These are phyloP conservation scores for Daldinia caldariorum DNA, from an alignment of 495 filamentous ascomycete genomes.

Conservation along the genomic window DNA sequence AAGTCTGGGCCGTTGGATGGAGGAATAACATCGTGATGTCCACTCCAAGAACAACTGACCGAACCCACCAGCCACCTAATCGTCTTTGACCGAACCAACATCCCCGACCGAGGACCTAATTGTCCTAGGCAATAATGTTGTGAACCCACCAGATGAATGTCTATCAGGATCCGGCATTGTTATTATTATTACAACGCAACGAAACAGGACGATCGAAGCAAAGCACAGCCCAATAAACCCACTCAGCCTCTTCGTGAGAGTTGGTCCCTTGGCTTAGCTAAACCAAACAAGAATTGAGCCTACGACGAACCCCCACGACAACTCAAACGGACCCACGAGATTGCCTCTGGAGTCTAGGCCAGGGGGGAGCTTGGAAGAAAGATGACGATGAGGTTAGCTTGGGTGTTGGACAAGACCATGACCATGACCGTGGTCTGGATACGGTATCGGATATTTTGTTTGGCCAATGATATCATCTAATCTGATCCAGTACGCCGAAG, in stretches of 20 bases:
- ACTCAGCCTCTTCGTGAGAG: constrained; percentile 17
- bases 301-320: constrained; percentile 36
- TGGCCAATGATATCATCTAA: constrained; percentile 37
- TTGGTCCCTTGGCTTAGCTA: not conserved
- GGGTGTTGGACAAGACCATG: not conserved
- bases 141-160: constrained; percentile 19
- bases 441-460: constrained; percentile 8
- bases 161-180: constrained; percentile 9
- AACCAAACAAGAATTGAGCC: constrained; percentile 15
- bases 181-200: constrained; percentile 10
- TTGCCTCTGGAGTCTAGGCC: constrained; percentile 16
- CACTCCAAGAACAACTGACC: constrained; percentile 21
- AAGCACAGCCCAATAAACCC: constrained; percentile 7
- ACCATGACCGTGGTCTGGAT: not conserved
- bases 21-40: constrained; percentile 21
- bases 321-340: constrained; percentile 25
- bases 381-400: constrained; percentile 13
- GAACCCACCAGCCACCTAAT: constrained; percentile 24
- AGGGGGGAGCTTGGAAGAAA: constrained; percentile 7
- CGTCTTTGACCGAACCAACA: constrained; percentile 31
- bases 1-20: constrained; percentile 22
- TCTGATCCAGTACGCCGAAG: constrained; percentile 37
- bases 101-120: constrained; percentile 23
- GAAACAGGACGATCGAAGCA: constrained; percentile 14
- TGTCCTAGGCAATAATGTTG: constrained; percentile 5